These are phyloP conservation scores for Fagopyrum esculentum DNA, from an alignment of 148 eudicot species.

Conservation along the genomic window DNA sequence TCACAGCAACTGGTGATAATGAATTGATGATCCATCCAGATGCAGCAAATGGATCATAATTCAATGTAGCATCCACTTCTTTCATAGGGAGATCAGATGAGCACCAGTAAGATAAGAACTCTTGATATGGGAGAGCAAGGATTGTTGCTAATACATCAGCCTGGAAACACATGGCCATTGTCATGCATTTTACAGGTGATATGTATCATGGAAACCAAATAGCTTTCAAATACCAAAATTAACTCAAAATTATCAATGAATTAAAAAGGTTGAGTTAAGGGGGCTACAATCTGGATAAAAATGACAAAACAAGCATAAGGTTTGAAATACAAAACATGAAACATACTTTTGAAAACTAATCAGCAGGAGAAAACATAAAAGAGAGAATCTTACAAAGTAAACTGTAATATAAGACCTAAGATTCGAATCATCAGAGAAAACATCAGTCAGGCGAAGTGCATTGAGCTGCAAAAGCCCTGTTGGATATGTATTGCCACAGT, in stretches of 20 bases:
- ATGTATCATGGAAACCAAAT: background rate
- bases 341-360: background rate
- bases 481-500: conserved; percentile 42
- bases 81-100: conserved; percentile 61
- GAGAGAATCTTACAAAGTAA: conserved; percentile 59
- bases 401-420: conserved; percentile 65
- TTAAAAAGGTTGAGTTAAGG: background rate
- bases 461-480: conserved; percentile 82
- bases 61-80: conserved; percentile 78
- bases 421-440: conserved; percentile 98
- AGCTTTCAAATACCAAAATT: background rate
- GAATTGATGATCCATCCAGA: conserved; percentile 57
- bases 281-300: conserved; percentile 4
- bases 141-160: conserved; percentile 69
- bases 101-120: conserved; percentile 89
- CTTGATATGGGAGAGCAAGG: conserved; percentile 58
- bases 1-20: conserved; percentile 24
- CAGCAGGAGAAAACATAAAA: conserved; percentile 14
- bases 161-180: conserved; percentile 31
- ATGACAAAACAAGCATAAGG: conserved; percentile 2
- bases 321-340: background rate
- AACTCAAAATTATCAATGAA: conserved; percentile 1
- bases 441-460: conserved; percentile 81
- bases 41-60: conserved; percentile 58
- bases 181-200: background rate